phyloP scores from a whole-genome alignment of 129 eudicot species.

The Flaveria sonorensis region DNA sequence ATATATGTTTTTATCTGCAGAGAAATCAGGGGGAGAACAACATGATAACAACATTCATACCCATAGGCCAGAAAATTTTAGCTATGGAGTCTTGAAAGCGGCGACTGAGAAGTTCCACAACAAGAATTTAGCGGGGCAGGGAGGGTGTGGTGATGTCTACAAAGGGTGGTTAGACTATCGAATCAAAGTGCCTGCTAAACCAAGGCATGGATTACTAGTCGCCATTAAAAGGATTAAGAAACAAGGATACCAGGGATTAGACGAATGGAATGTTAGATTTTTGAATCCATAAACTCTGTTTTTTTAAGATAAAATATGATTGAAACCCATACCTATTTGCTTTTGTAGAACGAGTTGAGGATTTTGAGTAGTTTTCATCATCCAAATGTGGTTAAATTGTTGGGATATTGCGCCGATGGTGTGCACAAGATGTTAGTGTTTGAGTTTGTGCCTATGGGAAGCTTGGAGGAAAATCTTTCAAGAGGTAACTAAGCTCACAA shows the following conservation, averaged over 20 bases:
- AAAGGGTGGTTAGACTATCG: slow-evolving; percentile 55
- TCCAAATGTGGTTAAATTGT: slow-evolving; percentile 52
- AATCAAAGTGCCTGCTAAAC: slow-evolving; percentile 44
- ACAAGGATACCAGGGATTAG: slow-evolving; percentile 47
- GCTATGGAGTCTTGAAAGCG: slow-evolving; percentile 37
- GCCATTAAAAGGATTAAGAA: slow-evolving; percentile 50
- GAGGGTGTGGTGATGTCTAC: slow-evolving; percentile 51
- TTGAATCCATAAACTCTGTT: neutral
- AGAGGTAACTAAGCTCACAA: slow-evolving; percentile 37
- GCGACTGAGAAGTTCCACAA: slow-evolving; percentile 38
- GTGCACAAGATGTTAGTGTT: slow-evolving; percentile 45
- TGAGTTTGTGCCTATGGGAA: slow-evolving; percentile 53
- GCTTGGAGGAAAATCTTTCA: slow-evolving; percentile 49
- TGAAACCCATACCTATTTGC: neutral
- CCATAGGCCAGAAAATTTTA: slow-evolving; percentile 16
- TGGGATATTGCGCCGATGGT: slow-evolving; percentile 53
- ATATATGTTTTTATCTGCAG: slow-evolving; percentile 8
- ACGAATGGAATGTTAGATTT: slow-evolving; percentile 50
- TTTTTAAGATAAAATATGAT: neutral
- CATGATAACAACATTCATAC: slow-evolving; percentile 23
- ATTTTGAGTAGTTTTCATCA: slow-evolving; percentile 44
- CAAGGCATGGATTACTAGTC: slow-evolving; percentile 35
- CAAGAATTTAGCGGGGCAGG: slow-evolving; percentile 47
- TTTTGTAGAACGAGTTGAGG: slow-evolving; percentile 48
- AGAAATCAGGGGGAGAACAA: slow-evolving; percentile 17